A percentile compares a stretch with the other conserved stretches of the same genome.
Conservation (phyloP, 2,329 filamentous ascomycete genomes). For the Ascochyta rabiei region DNA sequence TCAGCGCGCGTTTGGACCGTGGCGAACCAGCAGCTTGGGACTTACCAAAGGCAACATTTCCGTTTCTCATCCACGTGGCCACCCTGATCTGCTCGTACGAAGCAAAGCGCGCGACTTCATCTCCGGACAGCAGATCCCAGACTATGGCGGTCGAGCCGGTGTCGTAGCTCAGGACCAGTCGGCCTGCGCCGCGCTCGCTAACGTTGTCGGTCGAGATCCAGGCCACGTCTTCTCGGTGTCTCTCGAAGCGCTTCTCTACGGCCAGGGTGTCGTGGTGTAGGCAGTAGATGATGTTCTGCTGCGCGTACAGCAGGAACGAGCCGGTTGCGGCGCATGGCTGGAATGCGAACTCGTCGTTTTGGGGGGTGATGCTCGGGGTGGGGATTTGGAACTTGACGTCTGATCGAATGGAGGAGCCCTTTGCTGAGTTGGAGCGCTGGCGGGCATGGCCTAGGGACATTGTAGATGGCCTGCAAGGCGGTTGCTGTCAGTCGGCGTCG, state of each 20-base stretch:
- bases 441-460: slow-evolving; percentile 54
- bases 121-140: slow-evolving; percentile 92
- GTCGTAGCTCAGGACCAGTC: slow-evolving; percentile 92
- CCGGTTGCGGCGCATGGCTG: slow-evolving; percentile 90
- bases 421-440: slow-evolving; percentile 49
- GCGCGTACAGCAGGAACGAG: slow-evolving; percentile 85
- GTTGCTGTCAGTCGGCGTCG: slow-evolving; percentile 38
- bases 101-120: slow-evolving; percentile 88
- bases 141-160: slow-evolving; percentile 89
- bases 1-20: slow-evolving; percentile 14
- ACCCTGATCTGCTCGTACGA: slow-evolving; percentile 86
- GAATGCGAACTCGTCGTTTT: slow-evolving; percentile 63
- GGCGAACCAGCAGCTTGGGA: slow-evolving; percentile 5
- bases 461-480: slow-evolving; percentile 36
- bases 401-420: slow-evolving; percentile 44
- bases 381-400: slow-evolving; percentile 49
- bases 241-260: slow-evolving; percentile 83
- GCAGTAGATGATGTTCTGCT: slow-evolving; percentile 82
- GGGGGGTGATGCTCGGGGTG: slow-evolving; percentile 53
- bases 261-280: slow-evolving; percentile 91
- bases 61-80: slow-evolving; percentile 95
- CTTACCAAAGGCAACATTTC: slow-evolving; percentile 94
- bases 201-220: slow-evolving; percentile 89
- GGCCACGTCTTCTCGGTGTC: slow-evolving; percentile 81
- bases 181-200: slow-evolving; percentile 82